Evolutionary conservation across 2,329 filamentous ascomycete genomes (phyloP), one percentile per base, ranked within the genome.

Genomic region (Hypocrella siamensis): DNA sequence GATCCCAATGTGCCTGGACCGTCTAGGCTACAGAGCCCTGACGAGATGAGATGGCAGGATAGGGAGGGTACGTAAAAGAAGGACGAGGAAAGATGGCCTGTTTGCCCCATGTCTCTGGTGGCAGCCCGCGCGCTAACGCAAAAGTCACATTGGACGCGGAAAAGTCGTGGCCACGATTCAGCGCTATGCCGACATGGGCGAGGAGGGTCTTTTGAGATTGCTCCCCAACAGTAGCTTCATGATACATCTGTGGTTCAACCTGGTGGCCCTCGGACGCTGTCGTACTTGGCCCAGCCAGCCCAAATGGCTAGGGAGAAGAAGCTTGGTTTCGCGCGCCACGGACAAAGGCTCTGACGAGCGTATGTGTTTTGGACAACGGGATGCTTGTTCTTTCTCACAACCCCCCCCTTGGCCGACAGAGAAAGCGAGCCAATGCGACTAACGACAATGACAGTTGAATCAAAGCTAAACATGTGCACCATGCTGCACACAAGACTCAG

Each of bases 121-220:
- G n/a, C n/a, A n/a, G n/a, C n/a, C n/a, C n/a, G n/a, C n/a, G n/a
- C n/a, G n/a, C n/a, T n/a, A n/a, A 21, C 19, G 19, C 14, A 17
- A 31, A 21, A 3, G 8, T 12, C n/a, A 4, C 3, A 7, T 12
- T 22, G 21, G 21, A 14, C 25, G 25, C 7, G 8, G n/a, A 26
- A 10, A 26, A 22, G 30, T 31, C 16, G 8, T 19, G 14, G 24
- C 19, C n/a, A n/a, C 15, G n/a, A 11, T 31, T 11, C 30, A 31
- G 17, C 19, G 21, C 30, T 31, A 31, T n/a, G 6, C 16, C 14
- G 17, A 31, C n/a, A 24, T 31, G 30, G 30, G 30, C 19, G 17
- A 7, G 14, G 17, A 24, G 17, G 19, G 19, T n/a, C 19, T 31
- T 9, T 4, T 12, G 10, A 11, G 11, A 15, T 21, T 31, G 9